Conservation (phyloP, 305 asterid genomes). For the Fraxinus xanthoxyloides region DNA sequence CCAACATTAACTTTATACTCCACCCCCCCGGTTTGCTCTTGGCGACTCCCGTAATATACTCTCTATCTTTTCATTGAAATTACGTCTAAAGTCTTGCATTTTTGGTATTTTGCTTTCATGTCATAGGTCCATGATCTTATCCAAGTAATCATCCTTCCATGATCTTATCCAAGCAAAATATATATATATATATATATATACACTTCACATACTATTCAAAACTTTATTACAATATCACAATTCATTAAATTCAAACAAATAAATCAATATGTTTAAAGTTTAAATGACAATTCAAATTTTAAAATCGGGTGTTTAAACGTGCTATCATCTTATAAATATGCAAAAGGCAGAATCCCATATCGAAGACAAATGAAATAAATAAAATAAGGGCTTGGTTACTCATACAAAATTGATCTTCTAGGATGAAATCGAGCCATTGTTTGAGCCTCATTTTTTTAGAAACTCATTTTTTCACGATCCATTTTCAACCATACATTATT, state of each 20-base stretch:
- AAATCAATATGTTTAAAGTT: not conserved
- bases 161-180: not conserved
- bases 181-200: no score
- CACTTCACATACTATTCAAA: no score
- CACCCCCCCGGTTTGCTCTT: conserved; percentile 30
- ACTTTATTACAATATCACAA: no score
- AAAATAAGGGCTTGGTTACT: no score
- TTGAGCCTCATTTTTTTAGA: no score
- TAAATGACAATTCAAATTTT: no score
- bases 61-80: conserved; percentile 11
- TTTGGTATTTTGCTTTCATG: not conserved
- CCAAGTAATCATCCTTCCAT: not conserved
- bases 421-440: not conserved
- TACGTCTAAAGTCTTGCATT: not conserved
- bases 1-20: conserved; percentile 47
- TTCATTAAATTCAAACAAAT: not conserved
- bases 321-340: not conserved
- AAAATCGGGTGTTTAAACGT: no score
- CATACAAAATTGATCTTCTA: no score
- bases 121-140: not conserved
- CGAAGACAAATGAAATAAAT: no score
- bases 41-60: conserved; percentile 48
- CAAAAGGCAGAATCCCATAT: not conserved
- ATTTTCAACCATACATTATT: no score
- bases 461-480: no score